A percentile compares a stretch with the other conserved stretches of the same genome.
These are phyloP conservation scores for Setaria viridis DNA, from an alignment of 202 grass and related monocot genomes.

Conservation along the genomic window DNA sequence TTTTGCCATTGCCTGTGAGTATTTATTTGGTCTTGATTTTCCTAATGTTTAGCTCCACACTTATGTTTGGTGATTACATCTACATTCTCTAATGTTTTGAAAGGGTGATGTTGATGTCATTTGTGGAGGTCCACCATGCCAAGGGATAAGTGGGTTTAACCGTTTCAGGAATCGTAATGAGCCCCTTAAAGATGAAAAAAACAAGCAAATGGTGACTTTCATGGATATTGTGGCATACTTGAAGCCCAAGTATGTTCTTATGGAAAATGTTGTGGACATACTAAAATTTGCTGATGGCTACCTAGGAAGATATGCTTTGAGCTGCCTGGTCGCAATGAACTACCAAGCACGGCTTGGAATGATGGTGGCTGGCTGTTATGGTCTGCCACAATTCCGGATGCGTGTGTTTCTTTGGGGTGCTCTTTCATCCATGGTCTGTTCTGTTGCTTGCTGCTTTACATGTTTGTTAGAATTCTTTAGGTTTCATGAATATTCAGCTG, in stretches of 20 bases:
- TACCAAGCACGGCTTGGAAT: conserved; percentile 73
- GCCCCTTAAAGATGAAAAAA: conserved; percentile 74
- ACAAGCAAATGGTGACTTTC: conserved; percentile 68
- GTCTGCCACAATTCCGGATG: conserved; percentile 75
- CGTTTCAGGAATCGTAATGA: conserved; percentile 61
- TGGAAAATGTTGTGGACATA: conserved; percentile 87
- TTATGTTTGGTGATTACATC: not conserved
- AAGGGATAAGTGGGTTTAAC: conserved; percentile 83
- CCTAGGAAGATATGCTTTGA: conserved; percentile 67
- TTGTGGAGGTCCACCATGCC: conserved; percentile 77
- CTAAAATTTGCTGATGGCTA: conserved; percentile 71
- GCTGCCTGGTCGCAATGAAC: conserved; percentile 64
- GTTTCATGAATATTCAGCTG: not conserved
- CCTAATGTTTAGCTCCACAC: not conserved
- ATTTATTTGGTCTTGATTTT: not conserved
- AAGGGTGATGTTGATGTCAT: conserved; percentile 72
- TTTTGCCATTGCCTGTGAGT: conserved; percentile 73
- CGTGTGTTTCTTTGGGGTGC: conserved; percentile 76
- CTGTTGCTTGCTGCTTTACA: not conserved
- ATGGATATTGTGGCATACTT: conserved; percentile 76
- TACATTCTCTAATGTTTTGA: not conserved
- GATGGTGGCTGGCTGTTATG: conserved; percentile 76
- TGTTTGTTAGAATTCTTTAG: not conserved
- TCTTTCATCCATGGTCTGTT: conserved; percentile 60
- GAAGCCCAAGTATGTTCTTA: conserved; percentile 73